Evolutionary conservation across 768 basidiomycete genomes (phyloP).

Genomic region (Tricholoma sp.): DNA sequence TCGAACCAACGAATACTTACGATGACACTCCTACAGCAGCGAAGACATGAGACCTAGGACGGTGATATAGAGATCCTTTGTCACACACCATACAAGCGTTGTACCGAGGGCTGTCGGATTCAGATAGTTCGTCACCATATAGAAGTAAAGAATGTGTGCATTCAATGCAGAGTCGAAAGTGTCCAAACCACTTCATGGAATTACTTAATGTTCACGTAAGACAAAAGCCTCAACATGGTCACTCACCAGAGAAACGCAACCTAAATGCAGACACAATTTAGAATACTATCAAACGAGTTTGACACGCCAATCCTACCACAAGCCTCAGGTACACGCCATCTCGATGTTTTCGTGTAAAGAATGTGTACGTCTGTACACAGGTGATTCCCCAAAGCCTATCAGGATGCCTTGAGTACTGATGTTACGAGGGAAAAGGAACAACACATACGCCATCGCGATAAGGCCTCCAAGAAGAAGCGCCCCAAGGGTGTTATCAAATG

Average conservation of each 20-base stretch:
- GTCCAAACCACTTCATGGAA: conserved; percentile 39
- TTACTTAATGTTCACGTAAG: not conserved
- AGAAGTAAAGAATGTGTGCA: conserved; percentile 53
- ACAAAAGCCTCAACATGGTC: not conserved
- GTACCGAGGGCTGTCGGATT: conserved; percentile 36
- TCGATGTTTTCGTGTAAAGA: conserved; percentile 33
- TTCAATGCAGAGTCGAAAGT: conserved; percentile 51
- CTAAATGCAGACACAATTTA: conserved; percentile 11
- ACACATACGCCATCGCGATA: conserved; percentile 45
- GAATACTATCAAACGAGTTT: not conserved
- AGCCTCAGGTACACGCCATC: conserved; percentile 31
- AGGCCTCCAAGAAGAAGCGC: conserved; percentile 51
- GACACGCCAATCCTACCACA: conserved; percentile 24
- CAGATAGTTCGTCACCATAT: conserved; percentile 51
- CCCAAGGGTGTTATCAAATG: conserved; percentile 48
- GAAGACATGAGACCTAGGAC: not conserved
- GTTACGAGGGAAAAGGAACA: not conserved
- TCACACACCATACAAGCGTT: conserved; percentile 43
- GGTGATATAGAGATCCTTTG: not conserved
- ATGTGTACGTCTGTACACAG: conserved; percentile 48
- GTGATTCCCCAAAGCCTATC: conserved; percentile 57
- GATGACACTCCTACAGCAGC: conserved; percentile 40
- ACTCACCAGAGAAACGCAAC: conserved; percentile 32
- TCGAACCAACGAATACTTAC: conserved; percentile 26
- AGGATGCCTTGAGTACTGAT: not conserved